Evolutionary conservation across 768 basidiomycete genomes (phyloP).

Genomic region (Suillus discolor): DNA sequence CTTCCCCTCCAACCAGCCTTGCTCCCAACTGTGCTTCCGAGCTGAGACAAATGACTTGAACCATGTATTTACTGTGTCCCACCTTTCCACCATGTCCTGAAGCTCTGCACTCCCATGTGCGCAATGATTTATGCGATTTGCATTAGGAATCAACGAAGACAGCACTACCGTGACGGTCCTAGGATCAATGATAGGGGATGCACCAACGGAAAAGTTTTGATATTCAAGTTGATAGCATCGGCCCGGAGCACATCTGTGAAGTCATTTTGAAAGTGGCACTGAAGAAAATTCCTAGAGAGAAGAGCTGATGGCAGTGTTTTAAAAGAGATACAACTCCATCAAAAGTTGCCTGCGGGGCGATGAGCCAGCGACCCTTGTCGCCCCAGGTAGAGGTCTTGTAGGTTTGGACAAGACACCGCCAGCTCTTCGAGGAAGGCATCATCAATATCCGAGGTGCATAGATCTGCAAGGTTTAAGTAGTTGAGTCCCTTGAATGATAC

Average conservation of each 20-base stretch:
- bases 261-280: neutral
- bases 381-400: neutral
- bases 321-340: neutral
- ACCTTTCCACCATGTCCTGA: neutral
- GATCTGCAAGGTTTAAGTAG: neutral
- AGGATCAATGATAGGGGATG: conserved; percentile 1
- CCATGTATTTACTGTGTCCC: neutral
- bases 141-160: neutral
- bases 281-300: conserved; percentile 3
- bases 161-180: neutral
- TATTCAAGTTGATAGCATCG: neutral
- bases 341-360: neutral
- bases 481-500: neutral
- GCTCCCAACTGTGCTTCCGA: neutral
- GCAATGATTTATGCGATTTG: neutral
- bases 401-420: neutral
- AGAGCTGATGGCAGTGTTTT: neutral
- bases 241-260: neutral
- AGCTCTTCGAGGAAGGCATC: neutral
- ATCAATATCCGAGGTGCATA: neutral
- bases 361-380: neutral
- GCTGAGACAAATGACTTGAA: neutral
- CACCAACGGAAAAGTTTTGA: neutral
- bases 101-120: neutral
- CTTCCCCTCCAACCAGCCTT: neutral